Evolutionary conservation across 306 rosid genomes (phyloP).

Genomic region (Elaeagnus macrophylla): DNA sequence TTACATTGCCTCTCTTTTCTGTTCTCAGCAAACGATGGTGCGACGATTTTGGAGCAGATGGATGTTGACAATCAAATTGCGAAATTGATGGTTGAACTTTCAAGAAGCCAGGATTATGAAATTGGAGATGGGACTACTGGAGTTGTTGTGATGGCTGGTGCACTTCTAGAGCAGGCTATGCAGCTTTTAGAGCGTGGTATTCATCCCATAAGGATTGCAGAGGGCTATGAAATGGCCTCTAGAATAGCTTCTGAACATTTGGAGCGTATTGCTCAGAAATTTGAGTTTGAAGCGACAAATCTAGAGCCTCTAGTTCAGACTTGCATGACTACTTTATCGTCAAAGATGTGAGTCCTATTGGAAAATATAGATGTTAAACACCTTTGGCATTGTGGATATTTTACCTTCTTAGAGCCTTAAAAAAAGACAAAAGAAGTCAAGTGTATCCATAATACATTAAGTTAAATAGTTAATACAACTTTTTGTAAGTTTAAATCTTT

Average conservation of each 20-base stretch:
- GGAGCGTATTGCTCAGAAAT: constrained; percentile 58
- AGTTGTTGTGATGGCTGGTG: constrained; percentile 93
- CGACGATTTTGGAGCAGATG: constrained; percentile 93
- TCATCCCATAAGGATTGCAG: constrained; percentile 89
- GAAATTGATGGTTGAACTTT: constrained; percentile 87
- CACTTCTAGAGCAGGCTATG: constrained; percentile 90
- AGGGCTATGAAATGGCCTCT: constrained; percentile 91
- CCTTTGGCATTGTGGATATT: no score
- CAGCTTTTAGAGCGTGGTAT: constrained; percentile 74
- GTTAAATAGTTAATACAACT: no score
- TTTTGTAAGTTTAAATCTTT: no score
- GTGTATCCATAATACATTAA: no score
- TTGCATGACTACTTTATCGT: constrained; percentile 94
- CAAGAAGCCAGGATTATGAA: constrained; percentile 94
- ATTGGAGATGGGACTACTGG: constrained; percentile 99
- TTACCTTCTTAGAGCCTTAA: no score
- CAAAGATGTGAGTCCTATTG: constrained; percentile 58
- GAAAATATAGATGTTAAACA: no score
- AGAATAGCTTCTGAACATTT: constrained; percentile 69
- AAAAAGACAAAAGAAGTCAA: no score
- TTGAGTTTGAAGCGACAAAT: constrained; percentile 46
- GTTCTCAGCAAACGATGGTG: constrained; percentile 80
- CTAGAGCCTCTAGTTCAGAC: constrained; percentile 81
- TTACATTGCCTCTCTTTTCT: neutral
- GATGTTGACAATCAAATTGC: constrained; percentile 98